Base-by-base conservation (phyloP, 108 stramenopile species). In the Heterococcus sp. region DNA sequence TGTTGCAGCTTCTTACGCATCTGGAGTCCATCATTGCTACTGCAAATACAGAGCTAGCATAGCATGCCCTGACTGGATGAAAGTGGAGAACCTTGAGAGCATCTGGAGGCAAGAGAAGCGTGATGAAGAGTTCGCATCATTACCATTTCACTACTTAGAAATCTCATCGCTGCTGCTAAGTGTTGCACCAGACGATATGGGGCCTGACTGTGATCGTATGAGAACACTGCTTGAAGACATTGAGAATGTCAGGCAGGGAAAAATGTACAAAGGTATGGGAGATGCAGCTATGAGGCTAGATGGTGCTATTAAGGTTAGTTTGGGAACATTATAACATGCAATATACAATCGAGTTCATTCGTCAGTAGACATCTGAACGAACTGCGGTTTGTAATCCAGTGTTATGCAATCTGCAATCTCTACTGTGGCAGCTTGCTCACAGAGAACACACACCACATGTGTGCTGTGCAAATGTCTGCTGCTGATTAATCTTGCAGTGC, bases 181-280 rank as follows among this genome's bases (percentile, higher is more conserved):
- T n/a, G n/a, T n/a, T n/a, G n/a, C n/a, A n/a, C n/a, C n/a, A n/a
- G n/a, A n/a, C n/a, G n/a, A n/a, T n/a, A n/a, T n/a, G n/a, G n/a
- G n/a, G n/a, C n/a, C n/a, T n/a, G n/a, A n/a, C n/a, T n/a, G n/a
- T n/a, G 79, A 80, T 36, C 36, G 79, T 35, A 71, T 80, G 58
- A 71, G 79, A 46, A 70, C 69, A 5, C 70, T 80, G 1, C 32
- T 80, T 37, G 79, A 80, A 40, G 79, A 80, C 65, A 71, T 80
- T 35, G 79, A 80, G 28, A 80, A 80, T n/a, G 72, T 80, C 4
- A 31, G 79, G n/a, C 63, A 65, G 28, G 79, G 71, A 21, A 80
- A 80, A 65, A 80, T 80, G 79, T 80, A 80, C 63, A 71, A 80
- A 66, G 79, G 79, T 11, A 80, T 80, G 79, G 79, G 79, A 30